These are phyloP conservation scores for Trypanosomatidae sp. DNA, from an alignment of 208 protist genomes.

Conservation along the genomic window DNA sequence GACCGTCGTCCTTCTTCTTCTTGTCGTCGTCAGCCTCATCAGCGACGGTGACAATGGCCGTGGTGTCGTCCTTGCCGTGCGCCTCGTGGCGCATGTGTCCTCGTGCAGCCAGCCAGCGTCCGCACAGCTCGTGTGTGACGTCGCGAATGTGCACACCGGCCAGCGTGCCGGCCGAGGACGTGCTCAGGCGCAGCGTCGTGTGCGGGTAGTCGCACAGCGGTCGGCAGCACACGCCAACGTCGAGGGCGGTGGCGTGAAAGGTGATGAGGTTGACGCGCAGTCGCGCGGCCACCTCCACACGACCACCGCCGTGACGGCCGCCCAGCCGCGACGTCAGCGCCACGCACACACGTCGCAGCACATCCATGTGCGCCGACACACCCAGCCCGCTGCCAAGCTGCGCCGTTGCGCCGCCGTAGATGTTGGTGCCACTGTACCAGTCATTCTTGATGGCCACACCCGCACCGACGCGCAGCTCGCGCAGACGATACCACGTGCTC, in stretches of 20 bases:
- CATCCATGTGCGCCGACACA: constrained; percentile 51
- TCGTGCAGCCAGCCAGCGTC: constrained; percentile 3
- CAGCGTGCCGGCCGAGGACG: constrained; percentile 23
- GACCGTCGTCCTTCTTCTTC: constrained; percentile 1
- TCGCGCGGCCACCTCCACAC: constrained; percentile 35
- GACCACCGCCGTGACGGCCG: neutral
- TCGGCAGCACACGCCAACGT: constrained; percentile 34
- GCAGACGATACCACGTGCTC: constrained; percentile 18
- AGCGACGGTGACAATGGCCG: neutral
- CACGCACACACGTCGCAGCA: constrained; percentile 49
- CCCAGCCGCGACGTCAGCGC: constrained; percentile 32
- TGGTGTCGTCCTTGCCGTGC: neutral
- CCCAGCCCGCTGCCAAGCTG: constrained; percentile 23
- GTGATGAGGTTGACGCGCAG: constrained; percentile 66
- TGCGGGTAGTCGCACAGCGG: constrained; percentile 16
- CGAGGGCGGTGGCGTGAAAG: constrained; percentile 50
- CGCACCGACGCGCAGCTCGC: constrained; percentile 37
- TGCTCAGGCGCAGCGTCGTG: constrained; percentile 18
- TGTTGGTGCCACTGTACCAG: constrained; percentile 48
- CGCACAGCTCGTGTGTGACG: constrained; percentile 15
- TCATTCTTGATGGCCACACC: constrained; percentile 59
- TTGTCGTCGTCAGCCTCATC: neutral
- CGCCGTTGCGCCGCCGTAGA: constrained; percentile 45
- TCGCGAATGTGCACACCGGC: constrained; percentile 36
- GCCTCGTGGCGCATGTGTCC: neutral